Conservation (phyloP, 345 rosid genomes). For the Corchorus capsularis region DNA sequence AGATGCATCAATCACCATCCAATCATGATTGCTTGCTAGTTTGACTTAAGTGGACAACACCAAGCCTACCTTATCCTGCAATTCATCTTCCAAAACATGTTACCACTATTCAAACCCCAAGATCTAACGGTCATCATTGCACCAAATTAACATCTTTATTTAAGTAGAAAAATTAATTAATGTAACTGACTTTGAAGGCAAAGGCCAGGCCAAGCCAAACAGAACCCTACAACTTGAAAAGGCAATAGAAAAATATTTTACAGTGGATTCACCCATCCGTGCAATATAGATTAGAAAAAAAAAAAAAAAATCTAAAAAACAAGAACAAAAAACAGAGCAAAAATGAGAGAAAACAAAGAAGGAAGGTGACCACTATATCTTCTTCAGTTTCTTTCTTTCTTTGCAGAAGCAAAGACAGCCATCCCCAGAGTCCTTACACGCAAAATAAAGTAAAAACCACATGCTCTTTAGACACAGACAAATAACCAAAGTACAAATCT, state of each 20-base stretch:
- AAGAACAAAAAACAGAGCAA: background rate
- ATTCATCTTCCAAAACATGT: background rate
- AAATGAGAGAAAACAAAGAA: background rate
- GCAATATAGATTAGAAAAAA: constrained; percentile 30
- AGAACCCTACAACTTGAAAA: constrained; percentile 33
- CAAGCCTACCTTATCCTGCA: too few relatives aligned
- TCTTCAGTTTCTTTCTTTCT: background rate
- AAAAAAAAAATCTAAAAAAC: background rate
- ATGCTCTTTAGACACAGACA: constrained; percentile 11
- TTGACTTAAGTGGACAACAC: background rate
- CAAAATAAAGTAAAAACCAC: background rate
- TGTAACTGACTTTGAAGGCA: background rate
- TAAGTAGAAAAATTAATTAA: background rate
- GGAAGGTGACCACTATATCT: constrained; percentile 27
- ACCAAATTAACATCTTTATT: constrained; percentile 5
- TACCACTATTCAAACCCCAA: background rate
- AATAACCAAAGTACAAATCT: background rate
- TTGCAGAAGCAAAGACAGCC: constrained; percentile 7
- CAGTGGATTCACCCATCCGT: constrained; percentile 47
- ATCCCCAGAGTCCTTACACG: constrained; percentile 1
- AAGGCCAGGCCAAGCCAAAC: constrained; percentile 23
- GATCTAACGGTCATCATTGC: background rate
- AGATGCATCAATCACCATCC: constrained; percentile 20
- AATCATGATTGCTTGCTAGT: constrained; percentile 20
- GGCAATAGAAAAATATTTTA: constrained; percentile 23